phyloP scores from a whole-genome alignment of 1,139 yeast genomes.

The Magnusiomyces fungicola region DNA sequence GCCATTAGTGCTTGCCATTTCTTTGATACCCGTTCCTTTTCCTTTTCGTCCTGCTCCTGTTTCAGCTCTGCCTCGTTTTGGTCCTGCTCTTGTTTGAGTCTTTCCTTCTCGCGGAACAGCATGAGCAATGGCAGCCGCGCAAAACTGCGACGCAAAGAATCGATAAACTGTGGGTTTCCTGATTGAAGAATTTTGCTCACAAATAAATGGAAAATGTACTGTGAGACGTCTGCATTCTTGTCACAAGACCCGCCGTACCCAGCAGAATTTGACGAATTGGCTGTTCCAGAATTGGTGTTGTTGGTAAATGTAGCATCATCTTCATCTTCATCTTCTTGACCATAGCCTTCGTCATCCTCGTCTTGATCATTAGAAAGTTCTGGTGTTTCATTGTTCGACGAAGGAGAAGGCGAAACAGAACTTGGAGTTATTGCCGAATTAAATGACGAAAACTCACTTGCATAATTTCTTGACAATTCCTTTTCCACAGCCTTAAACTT shows the following conservation, averaged over 20 bases:
- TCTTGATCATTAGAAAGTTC: background rate
- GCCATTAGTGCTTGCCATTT: constrained; percentile 6
- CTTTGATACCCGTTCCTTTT: background rate
- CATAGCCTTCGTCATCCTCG: background rate
- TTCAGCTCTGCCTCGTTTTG: constrained; percentile 10
- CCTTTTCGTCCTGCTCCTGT: constrained; percentile 3
- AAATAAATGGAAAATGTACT: constrained; percentile 4
- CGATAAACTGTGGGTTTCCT: constrained; percentile 16
- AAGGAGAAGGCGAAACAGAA: too few species aligned
- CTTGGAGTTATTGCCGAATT: too few species aligned
- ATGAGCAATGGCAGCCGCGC: constrained; percentile 2
- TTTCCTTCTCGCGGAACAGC: constrained; percentile 3
- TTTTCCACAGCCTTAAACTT: constrained; percentile 25
- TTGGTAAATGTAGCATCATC: constrained; percentile 12
- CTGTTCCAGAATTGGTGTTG: constrained; percentile 1
- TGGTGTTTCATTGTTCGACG: background rate
- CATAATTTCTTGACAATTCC: constrained; percentile 4
- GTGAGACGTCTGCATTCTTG: constrained; percentile 1
- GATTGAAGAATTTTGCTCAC: constrained; percentile 1
- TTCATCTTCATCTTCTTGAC: background rate
- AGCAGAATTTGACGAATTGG: background rate
- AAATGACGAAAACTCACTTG: background rate
- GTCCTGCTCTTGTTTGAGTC: constrained; percentile 5
- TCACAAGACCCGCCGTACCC: background rate
- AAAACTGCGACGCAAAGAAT: constrained; percentile 10